Percentiles rank a stretch among this genome's conserved stretches.
These are phyloP conservation scores for Warburgia ugandensis DNA, from an alignment of 164 flowering plant genomes.

Conservation along the genomic window DNA sequence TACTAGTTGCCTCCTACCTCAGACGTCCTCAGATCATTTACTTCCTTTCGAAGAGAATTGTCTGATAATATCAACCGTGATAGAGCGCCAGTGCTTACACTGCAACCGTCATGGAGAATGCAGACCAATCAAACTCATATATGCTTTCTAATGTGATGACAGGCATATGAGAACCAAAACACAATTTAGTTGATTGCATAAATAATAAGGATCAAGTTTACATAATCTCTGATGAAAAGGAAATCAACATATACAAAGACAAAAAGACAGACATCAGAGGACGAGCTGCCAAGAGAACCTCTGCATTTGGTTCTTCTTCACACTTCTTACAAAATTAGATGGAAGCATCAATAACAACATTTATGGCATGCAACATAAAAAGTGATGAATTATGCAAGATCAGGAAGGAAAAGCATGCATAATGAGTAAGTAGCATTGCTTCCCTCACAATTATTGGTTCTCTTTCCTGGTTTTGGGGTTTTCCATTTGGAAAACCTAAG, in stretches of 20 bases:
- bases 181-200: too few relatives aligned
- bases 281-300: too few relatives aligned
- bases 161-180: too few relatives aligned
- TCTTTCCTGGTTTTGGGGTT: not conserved
- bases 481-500: not conserved
- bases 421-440: not conserved
- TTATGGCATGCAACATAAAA: too few relatives aligned
- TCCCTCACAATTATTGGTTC: not conserved
- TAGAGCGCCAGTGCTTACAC: conserved; percentile 87
- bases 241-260: not conserved
- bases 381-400: too few relatives aligned
- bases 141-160: not conserved
- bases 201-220: not conserved
- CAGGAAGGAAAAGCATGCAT: not conserved
- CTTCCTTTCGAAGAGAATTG: conserved; percentile 78
- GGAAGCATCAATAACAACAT: too few relatives aligned
- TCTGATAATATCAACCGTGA: conserved; percentile 77
- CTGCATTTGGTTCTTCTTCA: too few relatives aligned
- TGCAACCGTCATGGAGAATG: conserved; percentile 21
- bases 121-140: not conserved
- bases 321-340: too few relatives aligned
- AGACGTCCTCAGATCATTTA: conserved; percentile 70
- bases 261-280: too few relatives aligned
- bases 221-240: not conserved
- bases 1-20: conserved; percentile 38